Evolutionary conservation across 768 basidiomycete species (phyloP).

Genomic region (Lactifluus piperatus): DNA sequence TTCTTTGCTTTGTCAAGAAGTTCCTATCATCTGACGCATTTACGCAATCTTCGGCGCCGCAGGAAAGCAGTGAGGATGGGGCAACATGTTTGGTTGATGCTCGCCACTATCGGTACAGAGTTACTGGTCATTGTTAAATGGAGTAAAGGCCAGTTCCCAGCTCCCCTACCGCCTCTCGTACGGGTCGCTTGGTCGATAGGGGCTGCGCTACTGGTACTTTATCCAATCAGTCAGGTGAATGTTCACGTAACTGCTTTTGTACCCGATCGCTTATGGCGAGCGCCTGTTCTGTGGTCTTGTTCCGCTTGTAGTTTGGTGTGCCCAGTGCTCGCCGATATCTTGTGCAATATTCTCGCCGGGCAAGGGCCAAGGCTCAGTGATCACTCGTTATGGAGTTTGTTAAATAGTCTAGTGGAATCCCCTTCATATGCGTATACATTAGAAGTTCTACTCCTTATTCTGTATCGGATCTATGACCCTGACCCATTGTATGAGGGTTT

Average conservation of each 20-base stretch:
- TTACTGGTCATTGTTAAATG: constrained; percentile 75
- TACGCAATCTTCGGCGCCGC: constrained; percentile 17
- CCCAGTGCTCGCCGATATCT: constrained; percentile 21
- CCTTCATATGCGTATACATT: neutral
- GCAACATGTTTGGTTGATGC: constrained; percentile 78
- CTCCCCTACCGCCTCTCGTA: constrained; percentile 53
- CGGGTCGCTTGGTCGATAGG: constrained; percentile 62
- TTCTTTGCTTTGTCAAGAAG: constrained; percentile 1
- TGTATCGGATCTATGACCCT: neutral
- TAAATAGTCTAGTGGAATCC: neutral
- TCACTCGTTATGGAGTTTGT: neutral
- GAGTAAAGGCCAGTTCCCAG: constrained; percentile 62
- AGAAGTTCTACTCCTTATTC: neutral
- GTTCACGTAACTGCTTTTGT: constrained; percentile 1
- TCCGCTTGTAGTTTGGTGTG: constrained; percentile 19
- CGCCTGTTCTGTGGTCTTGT: constrained; percentile 8
- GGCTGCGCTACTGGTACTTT: constrained; percentile 49
- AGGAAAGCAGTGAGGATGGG: constrained; percentile 86
- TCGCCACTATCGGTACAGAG: constrained; percentile 81
- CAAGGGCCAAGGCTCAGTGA: constrained; percentile 17
- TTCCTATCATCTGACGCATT: constrained; percentile 11
- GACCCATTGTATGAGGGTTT: neutral
- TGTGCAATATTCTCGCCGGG: neutral
- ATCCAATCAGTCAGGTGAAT: constrained; percentile 60
- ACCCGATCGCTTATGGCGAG: constrained; percentile 2